Percentiles rank a stretch among this genome's conserved stretches.
These are phyloP conservation scores for Scedosporium apiospermum DNA, from an alignment of 2,329 filamentous ascomycete species.

Conservation along the genomic window DNA sequence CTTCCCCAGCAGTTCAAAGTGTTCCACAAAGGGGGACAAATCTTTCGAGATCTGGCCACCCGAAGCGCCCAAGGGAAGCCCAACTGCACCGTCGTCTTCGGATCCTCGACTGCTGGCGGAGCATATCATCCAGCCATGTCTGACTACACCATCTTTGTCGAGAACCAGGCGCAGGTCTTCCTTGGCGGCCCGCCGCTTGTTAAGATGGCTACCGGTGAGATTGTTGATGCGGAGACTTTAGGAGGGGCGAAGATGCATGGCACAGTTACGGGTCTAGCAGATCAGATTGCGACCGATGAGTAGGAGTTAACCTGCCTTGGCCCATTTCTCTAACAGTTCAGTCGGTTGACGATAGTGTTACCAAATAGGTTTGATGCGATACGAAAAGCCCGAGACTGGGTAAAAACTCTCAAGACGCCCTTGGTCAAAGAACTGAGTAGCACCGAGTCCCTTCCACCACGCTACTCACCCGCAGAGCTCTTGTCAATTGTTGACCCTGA, in stretches of 20 bases:
- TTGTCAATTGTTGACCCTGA: constrained; percentile 24
- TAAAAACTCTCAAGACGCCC: constrained; percentile 19
- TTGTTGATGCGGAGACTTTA: constrained; percentile 28
- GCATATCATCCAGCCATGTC: constrained; percentile 16
- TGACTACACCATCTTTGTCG: constrained; percentile 25
- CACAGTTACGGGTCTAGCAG: constrained; percentile 28
- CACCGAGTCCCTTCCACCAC: constrained; percentile 14
- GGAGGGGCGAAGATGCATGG: constrained; percentile 31
- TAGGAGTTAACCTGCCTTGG: constrained; percentile 25
- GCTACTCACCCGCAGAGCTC: constrained; percentile 26
- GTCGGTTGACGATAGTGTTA: neutral
- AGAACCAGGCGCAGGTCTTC: too few species aligned
- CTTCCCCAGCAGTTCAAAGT: too few species aligned
- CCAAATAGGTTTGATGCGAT: constrained; percentile 27
- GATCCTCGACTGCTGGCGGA: constrained; percentile 30
- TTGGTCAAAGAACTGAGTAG: neutral
- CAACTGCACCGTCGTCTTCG: constrained; percentile 33
- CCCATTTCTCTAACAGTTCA: constrained; percentile 24
- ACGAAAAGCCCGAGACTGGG: constrained; percentile 16
- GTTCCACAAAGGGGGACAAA: too few species aligned
- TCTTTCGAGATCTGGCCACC: constrained; percentile 29
- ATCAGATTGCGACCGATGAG: constrained; percentile 32
- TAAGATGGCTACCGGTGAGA: constrained; percentile 35
- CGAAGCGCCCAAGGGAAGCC: constrained; percentile 25
- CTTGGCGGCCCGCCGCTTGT: constrained; percentile 33